phyloP scores from a whole-genome alignment of 352 stramenopile species.

The Halophytophthora polymorphica region DNA sequence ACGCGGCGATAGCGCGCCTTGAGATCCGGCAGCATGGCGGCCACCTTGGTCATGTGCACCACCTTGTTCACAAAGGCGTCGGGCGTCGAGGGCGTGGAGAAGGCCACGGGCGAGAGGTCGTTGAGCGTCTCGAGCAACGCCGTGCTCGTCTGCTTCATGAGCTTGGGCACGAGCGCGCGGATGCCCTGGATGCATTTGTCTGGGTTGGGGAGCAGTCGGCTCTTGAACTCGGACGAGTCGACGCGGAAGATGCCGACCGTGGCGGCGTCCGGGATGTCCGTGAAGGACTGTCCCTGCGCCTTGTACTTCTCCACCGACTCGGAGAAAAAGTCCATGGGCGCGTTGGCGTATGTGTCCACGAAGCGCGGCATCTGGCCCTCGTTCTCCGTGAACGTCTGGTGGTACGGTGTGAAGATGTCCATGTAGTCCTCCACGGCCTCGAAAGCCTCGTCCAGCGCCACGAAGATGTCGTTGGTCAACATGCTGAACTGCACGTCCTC shows the following conservation, averaged over 20 bases:
- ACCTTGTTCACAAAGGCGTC: constrained; percentile 88
- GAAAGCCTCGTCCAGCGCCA: constrained; percentile 76
- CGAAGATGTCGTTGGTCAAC: constrained; percentile 85
- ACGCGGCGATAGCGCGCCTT: constrained; percentile 72
- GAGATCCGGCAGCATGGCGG: constrained; percentile 57
- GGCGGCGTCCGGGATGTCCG: constrained; percentile 74
- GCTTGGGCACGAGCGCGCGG: constrained; percentile 74
- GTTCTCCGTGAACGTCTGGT: constrained; percentile 87
- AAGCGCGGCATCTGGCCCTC: constrained; percentile 62
- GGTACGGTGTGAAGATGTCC: constrained; percentile 87
- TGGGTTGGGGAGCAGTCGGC: constrained; percentile 83
- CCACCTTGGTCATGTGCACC: constrained; percentile 83
- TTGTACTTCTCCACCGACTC: constrained; percentile 85
- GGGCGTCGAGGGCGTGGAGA: constrained; percentile 58
- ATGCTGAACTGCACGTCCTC: constrained; percentile 79
- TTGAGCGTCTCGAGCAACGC: constrained; percentile 82
- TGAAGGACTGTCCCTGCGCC: constrained; percentile 73
- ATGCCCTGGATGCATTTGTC: constrained; percentile 86
- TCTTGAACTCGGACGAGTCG: constrained; percentile 87
- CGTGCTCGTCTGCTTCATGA: constrained; percentile 86
- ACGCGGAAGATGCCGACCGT: constrained; percentile 93
- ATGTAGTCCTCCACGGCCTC: constrained; percentile 86
- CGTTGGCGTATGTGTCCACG: constrained; percentile 63
- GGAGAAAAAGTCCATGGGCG: constrained; percentile 75
- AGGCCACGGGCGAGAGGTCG: constrained; percentile 80